Evolutionary conservation across 2,329 filamentous ascomycete species (phyloP).

Genomic region (Passalora sequoiae): DNA sequence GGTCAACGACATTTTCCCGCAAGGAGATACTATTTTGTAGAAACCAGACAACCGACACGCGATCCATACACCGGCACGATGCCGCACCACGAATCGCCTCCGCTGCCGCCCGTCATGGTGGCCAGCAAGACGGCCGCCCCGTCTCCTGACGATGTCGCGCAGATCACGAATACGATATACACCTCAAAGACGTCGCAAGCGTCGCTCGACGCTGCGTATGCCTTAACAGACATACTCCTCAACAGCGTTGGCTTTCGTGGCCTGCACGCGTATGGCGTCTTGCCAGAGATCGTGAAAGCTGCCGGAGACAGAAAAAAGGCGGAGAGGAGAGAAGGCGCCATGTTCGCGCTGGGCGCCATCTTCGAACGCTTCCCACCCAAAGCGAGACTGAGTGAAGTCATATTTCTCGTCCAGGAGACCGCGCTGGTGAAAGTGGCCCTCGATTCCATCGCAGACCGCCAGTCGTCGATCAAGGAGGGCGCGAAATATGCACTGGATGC

Average conservation of each 20-base stretch:
- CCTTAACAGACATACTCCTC: constrained; percentile 58
- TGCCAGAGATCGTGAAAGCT: constrained; percentile 66
- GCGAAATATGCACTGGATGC: constrained; percentile 92
- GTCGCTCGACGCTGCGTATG: constrained; percentile 60
- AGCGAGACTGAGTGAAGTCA: constrained; percentile 71
- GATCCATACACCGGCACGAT: constrained; percentile 32
- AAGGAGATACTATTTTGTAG: too few relatives aligned
- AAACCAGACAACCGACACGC: too few relatives aligned
- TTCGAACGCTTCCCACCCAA: constrained; percentile 81
- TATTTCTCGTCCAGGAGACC: constrained; percentile 77
- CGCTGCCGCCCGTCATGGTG: constrained; percentile 45
- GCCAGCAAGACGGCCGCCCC: constrained; percentile 43
- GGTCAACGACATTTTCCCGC: too few relatives aligned
- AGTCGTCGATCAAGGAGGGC: constrained; percentile 78
- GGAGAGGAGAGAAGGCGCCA: constrained; percentile 77
- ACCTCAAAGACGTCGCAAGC: constrained; percentile 50
- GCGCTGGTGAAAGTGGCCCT: constrained; percentile 67
- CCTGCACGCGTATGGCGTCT: constrained; percentile 56
- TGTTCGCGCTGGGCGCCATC: constrained; percentile 89
- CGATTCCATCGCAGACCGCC: constrained; percentile 86
- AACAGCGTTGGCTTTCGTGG: constrained; percentile 62
- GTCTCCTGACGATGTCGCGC: constrained; percentile 43
- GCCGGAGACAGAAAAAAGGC: constrained; percentile 92
- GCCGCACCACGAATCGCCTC: constrained; percentile 49
- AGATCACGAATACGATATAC: constrained; percentile 42